A percentile compares a stretch with the other conserved stretches of the same genome.
Conservation (phyloP, 768 basidiomycete species). For the Leucocoprinus sp. region DNA sequence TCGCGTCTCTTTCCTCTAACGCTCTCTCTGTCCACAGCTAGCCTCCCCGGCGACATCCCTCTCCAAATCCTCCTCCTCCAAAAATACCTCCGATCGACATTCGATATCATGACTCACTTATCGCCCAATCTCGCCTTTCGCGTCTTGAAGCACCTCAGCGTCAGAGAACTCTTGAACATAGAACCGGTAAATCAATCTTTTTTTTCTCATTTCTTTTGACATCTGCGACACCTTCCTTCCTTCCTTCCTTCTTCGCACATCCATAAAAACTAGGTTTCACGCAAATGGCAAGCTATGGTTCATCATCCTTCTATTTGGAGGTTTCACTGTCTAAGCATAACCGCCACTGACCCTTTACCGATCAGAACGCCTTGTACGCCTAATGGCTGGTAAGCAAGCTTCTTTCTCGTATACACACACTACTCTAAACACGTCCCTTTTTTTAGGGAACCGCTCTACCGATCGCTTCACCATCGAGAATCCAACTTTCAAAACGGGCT, state of each 20-base stretch:
- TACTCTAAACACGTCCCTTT: neutral
- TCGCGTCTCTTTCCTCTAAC: too few species aligned
- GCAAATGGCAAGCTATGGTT: slow-evolving; percentile 35
- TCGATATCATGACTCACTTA: slow-evolving; percentile 72
- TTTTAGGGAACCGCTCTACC: slow-evolving; percentile 54
- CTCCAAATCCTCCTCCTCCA: slow-evolving; percentile 79
- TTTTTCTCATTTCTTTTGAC: slow-evolving; percentile 4
- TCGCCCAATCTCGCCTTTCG: slow-evolving; percentile 56
- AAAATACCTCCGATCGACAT: slow-evolving; percentile 76
- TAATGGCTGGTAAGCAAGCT: slow-evolving; percentile 53
- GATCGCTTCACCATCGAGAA: slow-evolving; percentile 78
- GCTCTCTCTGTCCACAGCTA: slow-evolving; percentile 33
- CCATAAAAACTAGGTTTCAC: too few species aligned
- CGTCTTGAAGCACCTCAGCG: slow-evolving; percentile 46
- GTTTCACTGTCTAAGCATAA: slow-evolving; percentile 66
- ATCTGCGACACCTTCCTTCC: too few species aligned
- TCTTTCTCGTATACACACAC: neutral
- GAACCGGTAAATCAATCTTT: slow-evolving; percentile 34
- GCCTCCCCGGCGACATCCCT: slow-evolving; percentile 78
- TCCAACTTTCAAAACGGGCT: slow-evolving; percentile 71
- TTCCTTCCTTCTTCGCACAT: too few species aligned
- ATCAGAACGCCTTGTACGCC: slow-evolving; percentile 53
- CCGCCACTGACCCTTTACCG: slow-evolving; percentile 62
- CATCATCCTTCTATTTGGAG: slow-evolving; percentile 71
- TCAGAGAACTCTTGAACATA: slow-evolving; percentile 54